These are phyloP conservation scores for Stachybotrys chartarum DNA, from an alignment of 2,329 filamentous ascomycete genomes.

Conservation along the genomic window DNA sequence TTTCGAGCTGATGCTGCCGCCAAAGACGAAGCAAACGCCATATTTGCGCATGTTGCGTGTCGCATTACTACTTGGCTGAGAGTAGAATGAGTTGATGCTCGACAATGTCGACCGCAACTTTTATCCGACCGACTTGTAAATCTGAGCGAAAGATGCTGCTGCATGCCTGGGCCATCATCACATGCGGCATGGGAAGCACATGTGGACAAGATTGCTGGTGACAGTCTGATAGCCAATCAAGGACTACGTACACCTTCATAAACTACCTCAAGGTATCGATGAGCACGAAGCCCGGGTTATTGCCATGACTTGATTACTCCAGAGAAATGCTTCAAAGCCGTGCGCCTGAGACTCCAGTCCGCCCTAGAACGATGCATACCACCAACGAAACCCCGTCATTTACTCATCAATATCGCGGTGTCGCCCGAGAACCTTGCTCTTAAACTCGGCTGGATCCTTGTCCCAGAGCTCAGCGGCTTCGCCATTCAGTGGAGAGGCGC, in stretches of 20 bases:
- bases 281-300: neutral
- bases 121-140: too few relatives aligned
- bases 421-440: slow-evolving; percentile 61
- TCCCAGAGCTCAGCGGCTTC: slow-evolving; percentile 97
- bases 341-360: slow-evolving; percentile 7
- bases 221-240: too few relatives aligned
- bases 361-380: slow-evolving; percentile 5
- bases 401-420: slow-evolving; percentile 60
- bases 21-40: too few relatives aligned
- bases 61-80: too few relatives aligned
- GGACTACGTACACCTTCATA: neutral
- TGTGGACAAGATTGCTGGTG: too few relatives aligned
- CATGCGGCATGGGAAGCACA: too few relatives aligned
- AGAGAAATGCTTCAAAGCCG: neutral
- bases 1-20: too few relatives aligned
- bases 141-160: too few relatives aligned
- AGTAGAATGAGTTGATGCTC: too few relatives aligned
- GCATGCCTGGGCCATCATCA: too few relatives aligned
- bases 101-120: too few relatives aligned
- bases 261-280: neutral
- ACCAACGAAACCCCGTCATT: neutral
- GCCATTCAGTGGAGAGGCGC: slow-evolving; percentile 88
- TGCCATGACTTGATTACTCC: neutral
- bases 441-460: slow-evolving; percentile 78
- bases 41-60: too few relatives aligned